Evolutionary conservation across 306 rosid species (phyloP), one percentile per base, ranked within the genome.

Genomic region (Sesbania bispinosa): DNA sequence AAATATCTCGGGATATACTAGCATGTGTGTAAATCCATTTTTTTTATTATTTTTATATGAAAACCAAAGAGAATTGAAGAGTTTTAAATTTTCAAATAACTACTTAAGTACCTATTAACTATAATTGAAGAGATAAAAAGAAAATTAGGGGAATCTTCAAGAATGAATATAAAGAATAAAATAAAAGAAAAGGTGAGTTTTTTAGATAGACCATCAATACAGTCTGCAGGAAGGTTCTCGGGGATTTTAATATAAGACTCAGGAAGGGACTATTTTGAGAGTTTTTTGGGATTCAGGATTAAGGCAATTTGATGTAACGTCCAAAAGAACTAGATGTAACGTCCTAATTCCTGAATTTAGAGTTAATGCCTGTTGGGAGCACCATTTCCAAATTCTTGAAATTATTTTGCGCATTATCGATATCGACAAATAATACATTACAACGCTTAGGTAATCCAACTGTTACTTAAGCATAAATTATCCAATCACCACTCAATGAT

Each of bases 81-180:
- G 62, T 54, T 62, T 71, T 78, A n/a, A 43, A 41, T 19, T 42
- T 62, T 32, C 20, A 15, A 35, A 70, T 59, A 26, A 29, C 41
- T 26, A 59, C 20, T 36, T 30, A 42, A 41, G 43, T 52, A 64
- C 19, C 2, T 27, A 59, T 35, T 14, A 41, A 15, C 36, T 62
- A n/a, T 8, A 42, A 8, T 64, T 10, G 58, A 53, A 42, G 45
- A 41, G 46, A 73, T 71, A 33, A 48, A 50, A 29, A n/a, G 36
- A 70, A 23, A 10, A 53, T 15, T 76, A 48, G 29, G 35, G n/a
- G 18, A 70, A 58, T 47, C 27, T 76, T 71, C 38, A 39, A 35
- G 41, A 43, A 42, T 42, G 60, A 20, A 58, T 54, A 26, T 47
- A 47, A 60, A 24, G 71, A 46, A 16, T 29, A 26, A 74, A 63